Percentiles rank a stretch among this genome's conserved stretches.
Evolutionary conservation across 2,329 filamentous ascomycete species (phyloP).

Genomic region (Microascus cirrosus): DNA sequence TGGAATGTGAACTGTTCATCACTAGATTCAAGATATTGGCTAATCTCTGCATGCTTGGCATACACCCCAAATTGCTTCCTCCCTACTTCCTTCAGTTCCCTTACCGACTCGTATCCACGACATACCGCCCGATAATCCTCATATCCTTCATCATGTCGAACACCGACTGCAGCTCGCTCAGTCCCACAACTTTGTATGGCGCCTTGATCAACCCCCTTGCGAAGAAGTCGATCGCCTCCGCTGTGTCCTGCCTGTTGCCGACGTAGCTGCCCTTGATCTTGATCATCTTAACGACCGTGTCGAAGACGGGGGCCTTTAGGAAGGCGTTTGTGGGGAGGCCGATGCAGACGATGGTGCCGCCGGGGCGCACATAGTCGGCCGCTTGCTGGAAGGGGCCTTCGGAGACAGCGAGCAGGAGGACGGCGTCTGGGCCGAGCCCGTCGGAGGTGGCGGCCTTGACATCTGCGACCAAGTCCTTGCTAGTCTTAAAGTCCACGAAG

Average conservation of each 20-base stretch:
- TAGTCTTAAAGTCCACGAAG: constrained; percentile 72
- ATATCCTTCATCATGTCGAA: constrained; percentile 63
- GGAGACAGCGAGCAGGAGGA: constrained; percentile 72
- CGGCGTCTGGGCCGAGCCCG: constrained; percentile 76
- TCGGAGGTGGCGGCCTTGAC: constrained; percentile 73
- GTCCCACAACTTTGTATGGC: constrained; percentile 74
- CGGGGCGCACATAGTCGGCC: constrained; percentile 72
- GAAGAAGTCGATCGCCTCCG: constrained; percentile 88
- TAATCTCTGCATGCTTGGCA: not conserved
- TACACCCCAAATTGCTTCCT: not conserved
- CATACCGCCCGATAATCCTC: constrained; percentile 67
- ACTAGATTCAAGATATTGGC: no score
- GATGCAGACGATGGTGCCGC: constrained; percentile 77
- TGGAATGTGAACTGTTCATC: no score
- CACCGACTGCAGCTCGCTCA: constrained; percentile 70
- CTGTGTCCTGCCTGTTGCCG: constrained; percentile 78
- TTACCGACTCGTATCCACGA: constrained; percentile 62
- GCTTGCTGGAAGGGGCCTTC: constrained; percentile 97
- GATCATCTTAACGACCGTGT: constrained; percentile 83
- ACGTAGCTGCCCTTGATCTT: constrained; percentile 89
- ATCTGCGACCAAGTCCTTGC: constrained; percentile 69
- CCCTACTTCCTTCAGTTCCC: not conserved
- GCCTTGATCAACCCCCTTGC: constrained; percentile 71
- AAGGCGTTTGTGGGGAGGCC: constrained; percentile 73
- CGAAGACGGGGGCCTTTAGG: constrained; percentile 77